Conservation (phyloP, 2,329 filamentous ascomycete species). For the Xylariaceae sp. region DNA sequence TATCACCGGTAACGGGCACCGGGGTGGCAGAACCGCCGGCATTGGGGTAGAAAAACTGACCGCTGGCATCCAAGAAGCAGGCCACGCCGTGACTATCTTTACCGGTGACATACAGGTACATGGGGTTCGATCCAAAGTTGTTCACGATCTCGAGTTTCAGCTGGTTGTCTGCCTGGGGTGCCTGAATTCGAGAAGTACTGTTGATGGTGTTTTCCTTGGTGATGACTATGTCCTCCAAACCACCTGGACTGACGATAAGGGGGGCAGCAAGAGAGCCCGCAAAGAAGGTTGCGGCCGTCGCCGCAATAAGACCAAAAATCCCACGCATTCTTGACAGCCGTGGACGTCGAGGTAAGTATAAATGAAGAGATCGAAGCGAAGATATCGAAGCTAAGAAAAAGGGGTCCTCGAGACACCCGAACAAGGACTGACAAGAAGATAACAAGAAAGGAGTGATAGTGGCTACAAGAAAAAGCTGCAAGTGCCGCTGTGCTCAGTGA, state of each 20-base stretch:
- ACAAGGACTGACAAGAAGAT: constrained; percentile 26
- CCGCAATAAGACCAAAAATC: constrained; percentile 26
- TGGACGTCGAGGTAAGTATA: constrained; percentile 10
- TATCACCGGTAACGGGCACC: constrained; percentile 30
- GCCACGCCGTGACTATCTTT: constrained; percentile 33
- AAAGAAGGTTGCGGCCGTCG: constrained; percentile 23
- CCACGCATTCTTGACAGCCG: constrained; percentile 25
- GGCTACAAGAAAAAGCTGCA: constrained; percentile 20
- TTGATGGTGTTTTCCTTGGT: constrained; percentile 38
- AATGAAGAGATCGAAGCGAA: not conserved
- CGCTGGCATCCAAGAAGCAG: constrained; percentile 37
- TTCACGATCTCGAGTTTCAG: constrained; percentile 34
- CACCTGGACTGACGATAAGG: constrained; percentile 27
- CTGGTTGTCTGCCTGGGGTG: constrained; percentile 12
- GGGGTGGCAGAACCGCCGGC: constrained; percentile 31
- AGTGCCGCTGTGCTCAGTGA: constrained; percentile 10
- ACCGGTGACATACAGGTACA: constrained; percentile 41
- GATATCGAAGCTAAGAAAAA: constrained; percentile 13
- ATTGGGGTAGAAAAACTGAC: constrained; percentile 38
- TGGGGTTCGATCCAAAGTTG: constrained; percentile 34
- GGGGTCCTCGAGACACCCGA: constrained; percentile 21
- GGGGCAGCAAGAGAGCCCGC: constrained; percentile 30
- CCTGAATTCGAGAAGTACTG: constrained; percentile 26
- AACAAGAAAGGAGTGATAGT: constrained; percentile 22
- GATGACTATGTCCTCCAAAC: constrained; percentile 32